These are phyloP conservation scores for Mantamonas sphyraenae DNA, from an alignment of 78 protist genomes.

Conservation along the genomic window DNA sequence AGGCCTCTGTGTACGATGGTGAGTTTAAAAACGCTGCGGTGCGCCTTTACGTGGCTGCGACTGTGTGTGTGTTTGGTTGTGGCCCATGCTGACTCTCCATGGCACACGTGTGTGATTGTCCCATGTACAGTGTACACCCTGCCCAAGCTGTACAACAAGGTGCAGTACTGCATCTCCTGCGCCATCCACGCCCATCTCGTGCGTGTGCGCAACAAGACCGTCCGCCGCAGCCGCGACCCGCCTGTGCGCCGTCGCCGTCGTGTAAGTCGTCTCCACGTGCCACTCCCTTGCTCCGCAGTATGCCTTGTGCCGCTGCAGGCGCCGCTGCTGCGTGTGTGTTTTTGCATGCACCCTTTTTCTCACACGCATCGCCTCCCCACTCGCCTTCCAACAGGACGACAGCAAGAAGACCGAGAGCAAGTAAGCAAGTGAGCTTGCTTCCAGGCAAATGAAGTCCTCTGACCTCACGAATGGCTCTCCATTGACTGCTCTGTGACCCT, in stretches of 20 bases:
- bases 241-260: conserved; percentile 36
- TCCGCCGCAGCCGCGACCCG: conserved; percentile 70
- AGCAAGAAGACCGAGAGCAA: background rate
- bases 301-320: too few relatives aligned
- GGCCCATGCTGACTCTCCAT: background rate
- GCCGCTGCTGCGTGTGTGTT: too few relatives aligned
- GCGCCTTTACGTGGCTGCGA: background rate
- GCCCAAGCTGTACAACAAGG: conserved; percentile 94
- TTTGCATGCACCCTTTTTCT: background rate
- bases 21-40: too few relatives aligned
- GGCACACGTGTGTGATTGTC: background rate
- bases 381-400: background rate
- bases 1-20: conserved; percentile 76
- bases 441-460: too few relatives aligned
- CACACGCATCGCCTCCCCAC: too few relatives aligned
- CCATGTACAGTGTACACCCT: conserved; percentile 63
- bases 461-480: too few relatives aligned
- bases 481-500: too few relatives aligned
- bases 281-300: background rate
- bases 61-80: background rate
- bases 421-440: too few relatives aligned
- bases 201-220: conserved; percentile 81
- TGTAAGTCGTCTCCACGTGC: background rate
- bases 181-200: conserved; percentile 95
- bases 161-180: conserved; percentile 96